Conservation (phyloP, 106 monocot species). For the Xerophyta viscosa region DNA sequence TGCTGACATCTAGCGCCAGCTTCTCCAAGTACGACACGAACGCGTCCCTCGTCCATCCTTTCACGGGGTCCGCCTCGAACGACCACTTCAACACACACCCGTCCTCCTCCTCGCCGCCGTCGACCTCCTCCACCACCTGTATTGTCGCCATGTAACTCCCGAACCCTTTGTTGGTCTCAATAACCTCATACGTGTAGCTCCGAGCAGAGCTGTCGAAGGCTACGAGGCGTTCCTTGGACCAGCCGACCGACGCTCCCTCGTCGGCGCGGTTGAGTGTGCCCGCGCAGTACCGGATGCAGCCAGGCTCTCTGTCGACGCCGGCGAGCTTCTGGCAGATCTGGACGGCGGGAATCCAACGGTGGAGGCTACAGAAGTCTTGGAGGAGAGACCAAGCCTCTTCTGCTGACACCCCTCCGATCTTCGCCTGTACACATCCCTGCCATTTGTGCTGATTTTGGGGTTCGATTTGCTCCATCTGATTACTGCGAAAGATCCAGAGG, state of each 20-base stretch:
- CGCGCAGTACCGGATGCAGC: constrained; percentile 12
- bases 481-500: too few relatives aligned
- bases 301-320: not conserved
- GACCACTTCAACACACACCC: constrained; percentile 22
- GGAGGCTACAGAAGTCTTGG: constrained; percentile 3
- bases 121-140: constrained; percentile 7
- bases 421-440: not conserved
- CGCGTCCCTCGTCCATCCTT: constrained; percentile 7
- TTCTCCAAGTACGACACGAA: constrained; percentile 11
- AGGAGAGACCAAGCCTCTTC: constrained; percentile 9
- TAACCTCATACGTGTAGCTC: constrained; percentile 19
- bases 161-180: constrained; percentile 23
- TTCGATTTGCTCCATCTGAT: too few relatives aligned
- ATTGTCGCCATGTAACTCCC: constrained; percentile 11
- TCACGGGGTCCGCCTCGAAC: constrained; percentile 19
- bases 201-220: constrained; percentile 3
- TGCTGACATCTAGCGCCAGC: constrained; percentile 6
- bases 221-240: constrained; percentile 26
- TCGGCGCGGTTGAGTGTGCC: constrained; percentile 8
- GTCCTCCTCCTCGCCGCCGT: not conserved
- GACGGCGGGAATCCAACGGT: constrained; percentile 5
- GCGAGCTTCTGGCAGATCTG: not conserved
- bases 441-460: not conserved
- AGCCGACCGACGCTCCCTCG: not conserved
- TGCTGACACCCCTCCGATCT: not conserved